Conservation (phyloP, 2,329 filamentous ascomycete genomes). For the Colletotrichum sansevieriae region DNA sequence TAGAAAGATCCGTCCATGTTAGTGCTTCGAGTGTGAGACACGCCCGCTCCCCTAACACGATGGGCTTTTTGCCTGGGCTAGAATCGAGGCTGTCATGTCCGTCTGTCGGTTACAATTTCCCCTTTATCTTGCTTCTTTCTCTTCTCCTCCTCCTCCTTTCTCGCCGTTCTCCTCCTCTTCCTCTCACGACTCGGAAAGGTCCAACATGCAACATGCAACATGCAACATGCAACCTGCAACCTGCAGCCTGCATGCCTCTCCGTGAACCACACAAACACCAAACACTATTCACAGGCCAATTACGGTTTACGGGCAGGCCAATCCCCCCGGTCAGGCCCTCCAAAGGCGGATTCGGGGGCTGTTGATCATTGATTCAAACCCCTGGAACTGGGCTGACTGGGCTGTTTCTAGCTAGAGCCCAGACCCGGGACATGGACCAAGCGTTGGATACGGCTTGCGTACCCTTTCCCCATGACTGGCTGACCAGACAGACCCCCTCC, state of each 20-base stretch:
- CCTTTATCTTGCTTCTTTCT: not conserved
- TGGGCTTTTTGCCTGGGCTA: not conserved
- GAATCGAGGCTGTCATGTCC: too few species aligned
- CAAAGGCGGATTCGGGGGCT: constrained; percentile 17
- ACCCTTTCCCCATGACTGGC: too few species aligned
- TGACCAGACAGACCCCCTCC: too few species aligned
- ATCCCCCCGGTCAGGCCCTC: not conserved
- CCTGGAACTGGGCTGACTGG: constrained; percentile 18
- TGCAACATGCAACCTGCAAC: not conserved
- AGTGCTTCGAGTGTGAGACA: not conserved
- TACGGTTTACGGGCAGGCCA: not conserved
- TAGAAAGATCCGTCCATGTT: constrained; percentile 30
- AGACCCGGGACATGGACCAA: not conserved
- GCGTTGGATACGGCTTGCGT: too few species aligned
- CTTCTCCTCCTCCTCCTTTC: not conserved
- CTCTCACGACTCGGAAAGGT: not conserved
- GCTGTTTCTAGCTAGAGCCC: not conserved
- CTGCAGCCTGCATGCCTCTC: constrained; percentile 16
- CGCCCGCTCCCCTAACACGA: constrained; percentile 3
- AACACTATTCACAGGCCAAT: not conserved
- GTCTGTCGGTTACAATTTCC: too few species aligned
- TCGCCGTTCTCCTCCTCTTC: not conserved
- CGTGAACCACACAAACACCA: constrained; percentile 21
- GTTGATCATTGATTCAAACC: constrained; percentile 34
- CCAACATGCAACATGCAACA: constrained; percentile 13